These are phyloP conservation scores for Pythium pyrilobum DNA, from an alignment of 352 stramenopile genomes.

Conservation along the genomic window DNA sequence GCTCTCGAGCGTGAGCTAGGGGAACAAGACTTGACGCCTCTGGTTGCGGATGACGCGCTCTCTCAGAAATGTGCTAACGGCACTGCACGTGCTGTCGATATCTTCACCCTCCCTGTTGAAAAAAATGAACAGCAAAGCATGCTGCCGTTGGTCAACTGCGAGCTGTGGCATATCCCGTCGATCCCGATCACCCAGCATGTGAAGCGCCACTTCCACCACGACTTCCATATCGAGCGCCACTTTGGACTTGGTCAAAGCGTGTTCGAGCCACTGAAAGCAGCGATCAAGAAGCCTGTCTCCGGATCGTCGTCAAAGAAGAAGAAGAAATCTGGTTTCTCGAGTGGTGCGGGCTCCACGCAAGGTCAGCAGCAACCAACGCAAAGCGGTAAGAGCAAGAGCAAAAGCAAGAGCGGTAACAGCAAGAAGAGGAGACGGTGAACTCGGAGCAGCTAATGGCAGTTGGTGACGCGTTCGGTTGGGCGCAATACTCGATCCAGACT, in stretches of 20 bases:
- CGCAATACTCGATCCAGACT: too few relatives aligned
- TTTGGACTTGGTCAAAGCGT: slow-evolving; percentile 68
- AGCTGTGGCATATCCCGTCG: slow-evolving; percentile 41
- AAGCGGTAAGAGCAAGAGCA: slow-evolving; percentile 9
- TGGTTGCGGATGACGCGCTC: too few relatives aligned
- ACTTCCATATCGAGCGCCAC: slow-evolving; percentile 62
- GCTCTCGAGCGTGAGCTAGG: slow-evolving; percentile 34
- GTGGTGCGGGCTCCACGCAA: background rate
- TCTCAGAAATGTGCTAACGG: too few relatives aligned
- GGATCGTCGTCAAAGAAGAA: slow-evolving; percentile 19
- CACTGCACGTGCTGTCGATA: slow-evolving; percentile 26
- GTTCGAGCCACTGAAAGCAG: slow-evolving; percentile 60
- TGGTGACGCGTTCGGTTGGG: too few relatives aligned
- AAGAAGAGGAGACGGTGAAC: slow-evolving; percentile 42
- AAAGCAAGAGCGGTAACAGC: slow-evolving; percentile 27
- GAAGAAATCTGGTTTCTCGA: slow-evolving; percentile 19
- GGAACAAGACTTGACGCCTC: too few relatives aligned
- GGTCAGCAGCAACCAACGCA: background rate
- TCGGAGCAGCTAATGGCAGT: too few relatives aligned
- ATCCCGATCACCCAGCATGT: slow-evolving; percentile 57
- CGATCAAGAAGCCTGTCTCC: slow-evolving; percentile 31
- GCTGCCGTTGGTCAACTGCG: slow-evolving; percentile 19
- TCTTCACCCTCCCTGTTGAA: slow-evolving; percentile 31
- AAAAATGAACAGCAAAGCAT: slow-evolving; percentile 18
- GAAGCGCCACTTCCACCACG: slow-evolving; percentile 42